Conservation (phyloP, 148 eudicot species). For the Oxyria digyna region DNA sequence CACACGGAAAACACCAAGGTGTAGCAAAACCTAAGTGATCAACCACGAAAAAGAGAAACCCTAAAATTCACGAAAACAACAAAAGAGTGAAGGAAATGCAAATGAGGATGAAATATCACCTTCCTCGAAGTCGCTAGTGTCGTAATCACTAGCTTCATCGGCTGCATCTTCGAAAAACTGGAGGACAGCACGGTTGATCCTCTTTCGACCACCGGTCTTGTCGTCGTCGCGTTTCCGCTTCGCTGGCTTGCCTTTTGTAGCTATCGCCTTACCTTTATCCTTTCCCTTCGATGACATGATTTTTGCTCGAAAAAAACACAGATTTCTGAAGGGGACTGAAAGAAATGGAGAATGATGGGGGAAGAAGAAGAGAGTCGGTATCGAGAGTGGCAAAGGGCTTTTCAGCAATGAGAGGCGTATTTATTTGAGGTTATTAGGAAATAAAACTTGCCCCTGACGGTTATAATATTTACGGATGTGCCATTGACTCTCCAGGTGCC, state of each 20-base stretch:
- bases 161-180: conserved; percentile 62
- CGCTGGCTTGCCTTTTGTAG: not conserved
- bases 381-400: no score
- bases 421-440: not conserved
- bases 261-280: conserved; percentile 20
- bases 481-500: no score
- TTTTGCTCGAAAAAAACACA: not conserved
- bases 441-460: no score
- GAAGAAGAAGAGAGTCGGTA: not conserved
- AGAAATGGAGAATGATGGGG: no score
- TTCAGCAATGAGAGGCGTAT: not conserved
- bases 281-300: conserved; percentile 48
- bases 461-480: no score
- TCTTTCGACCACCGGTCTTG: conserved; percentile 25
- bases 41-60: conserved; percentile 1
- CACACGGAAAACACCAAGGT: not conserved
- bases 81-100: not conserved
- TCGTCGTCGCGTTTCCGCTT: conserved; percentile 17
- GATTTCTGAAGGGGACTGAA: not conserved
- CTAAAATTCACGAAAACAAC: not conserved
- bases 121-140: conserved; percentile 22
- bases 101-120: conserved; percentile 17
- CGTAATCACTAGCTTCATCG: conserved; percentile 20
- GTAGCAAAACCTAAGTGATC: not conserved
- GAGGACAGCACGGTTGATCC: conserved; percentile 37